Base-by-base conservation (phyloP, 192 early-diverging fungal genomes). In the Umbelopsis isabellina region DNA sequence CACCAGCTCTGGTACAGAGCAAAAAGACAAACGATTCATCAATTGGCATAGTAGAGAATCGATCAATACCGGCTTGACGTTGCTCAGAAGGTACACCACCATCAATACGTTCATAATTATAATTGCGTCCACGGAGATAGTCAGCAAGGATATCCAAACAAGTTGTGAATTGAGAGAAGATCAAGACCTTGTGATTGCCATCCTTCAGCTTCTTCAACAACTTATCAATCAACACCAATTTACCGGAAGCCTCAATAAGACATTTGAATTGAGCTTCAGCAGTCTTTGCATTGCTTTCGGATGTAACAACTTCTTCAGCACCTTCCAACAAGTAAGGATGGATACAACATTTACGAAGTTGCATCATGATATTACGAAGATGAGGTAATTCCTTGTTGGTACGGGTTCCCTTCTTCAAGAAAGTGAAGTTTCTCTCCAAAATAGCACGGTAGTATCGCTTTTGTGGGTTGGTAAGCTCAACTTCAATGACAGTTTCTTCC, bases 401-500 rank as follows among this genome's bases (percentile, higher is more conserved):
- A 61, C 88, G 89, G 6, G 88, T 66, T 45, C 92, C 90, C 49
- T 94, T 93, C 75, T 91, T 91, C 45, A 95, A 72, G 83, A 91
- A 93, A 6, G 84, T 74, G 72, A 94, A 95, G 70, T 95, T 95
- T 68, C 79, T 83, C 71, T 95, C 93, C 46, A 94, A 70, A 73
- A 95, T 93, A 11, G 93, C 93, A 16, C 91, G 79, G 72, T 95
- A 95, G 81, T 88, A 94, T 74, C 91, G 90, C 75, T 94, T 93
- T 66, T 95, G 93, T 25, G 89, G 85, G 1, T 87, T 89, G 15
- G 93, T 94, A n/a, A 95, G 73, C 71, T 93, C 91, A 25, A 94
- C 92, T 79, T 94, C 92, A 35, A 95, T 88, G 25, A 95, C 88
- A n/a, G 92, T 94, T 73, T 95, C 93, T 77, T 94, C 93, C 71